Evolutionary conservation across 202 grass and related monocot species (phyloP), one percentile per base, ranked within the genome.

Genomic region (Panicum virgatum): DNA sequence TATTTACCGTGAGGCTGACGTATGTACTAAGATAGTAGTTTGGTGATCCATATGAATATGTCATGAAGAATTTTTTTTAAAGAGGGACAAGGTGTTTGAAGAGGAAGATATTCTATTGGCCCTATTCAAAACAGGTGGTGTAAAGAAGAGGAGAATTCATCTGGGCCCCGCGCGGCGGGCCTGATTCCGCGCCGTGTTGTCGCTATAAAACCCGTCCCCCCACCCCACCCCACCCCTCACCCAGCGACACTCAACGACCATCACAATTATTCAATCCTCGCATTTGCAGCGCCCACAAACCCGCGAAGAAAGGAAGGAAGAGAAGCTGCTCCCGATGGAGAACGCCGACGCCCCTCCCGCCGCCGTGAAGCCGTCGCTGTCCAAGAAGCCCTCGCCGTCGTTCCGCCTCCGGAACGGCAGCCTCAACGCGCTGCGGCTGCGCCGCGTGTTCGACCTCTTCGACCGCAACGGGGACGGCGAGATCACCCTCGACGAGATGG

Each of bases 361-460:
- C n/a, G n/a, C n/a, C n/a, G n/a, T n/a, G 12, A 87, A 83, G 64
- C 86, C 87, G 9, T 80, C 79, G 30, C 76, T 87, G 74, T 87
- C 86, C 27, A 90, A 14, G 88, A 86, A 80, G 62, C 78, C 89
- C 54, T 94, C 87, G 59, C 92, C 86, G 57, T 94, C 92, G 57
- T 94, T 94, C 89, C 92, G 92, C 23, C 92, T 94, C 64, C 89
- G 89, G 58, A 94, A 84, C 75, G 84, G 88, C 62, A 94, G 92
- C 87, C 89, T 94, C 23, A 94, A 94, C 83, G 82, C 85, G 12
- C 80, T 94, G 57, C 92, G 92, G 52, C 89, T 94, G 75, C 89
- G 89, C 70, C 89, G 92, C 44, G 79, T 94, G 37, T 94, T 94
- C 87, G 92, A 94, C 92, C 82, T 94, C 27, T 94, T 94, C 89